Conservation (phyloP, 73 alveolate genomes). For the Uronychia binucleata region DNA sequence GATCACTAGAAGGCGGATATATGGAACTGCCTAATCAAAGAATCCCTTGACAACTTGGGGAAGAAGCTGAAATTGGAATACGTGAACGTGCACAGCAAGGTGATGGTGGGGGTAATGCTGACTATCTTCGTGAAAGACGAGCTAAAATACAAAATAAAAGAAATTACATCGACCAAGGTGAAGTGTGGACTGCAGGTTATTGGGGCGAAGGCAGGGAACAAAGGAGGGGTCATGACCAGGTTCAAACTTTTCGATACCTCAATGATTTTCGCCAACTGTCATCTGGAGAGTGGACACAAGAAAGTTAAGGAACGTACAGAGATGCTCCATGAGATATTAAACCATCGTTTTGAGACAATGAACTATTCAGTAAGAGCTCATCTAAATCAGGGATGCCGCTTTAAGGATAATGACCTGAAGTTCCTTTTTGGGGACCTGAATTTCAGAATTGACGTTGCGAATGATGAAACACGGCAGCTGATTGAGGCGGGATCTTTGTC, state of each 20-base stretch:
- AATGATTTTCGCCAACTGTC: conserved; percentile 81
- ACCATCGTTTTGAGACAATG: conserved; percentile 31
- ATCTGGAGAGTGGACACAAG: conserved; percentile 86
- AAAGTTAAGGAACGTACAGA: conserved; percentile 74
- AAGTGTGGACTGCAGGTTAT: conserved; percentile 56
- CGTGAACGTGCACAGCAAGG: conserved; percentile 21
- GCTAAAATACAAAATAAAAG: conserved; percentile 43
- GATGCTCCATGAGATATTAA: conserved; percentile 81
- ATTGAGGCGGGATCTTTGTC: not conserved
- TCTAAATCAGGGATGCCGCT: conserved; percentile 20
- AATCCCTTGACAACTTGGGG: conserved; percentile 37
- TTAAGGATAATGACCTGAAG: conserved; percentile 78
- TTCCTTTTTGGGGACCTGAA: conserved; percentile 95
- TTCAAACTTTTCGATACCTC: conserved; percentile 72
- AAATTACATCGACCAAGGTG: conserved; percentile 42
- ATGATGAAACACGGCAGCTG: conserved; percentile 1
- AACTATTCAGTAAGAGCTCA: too few relatives aligned
- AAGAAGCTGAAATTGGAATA: too few relatives aligned
- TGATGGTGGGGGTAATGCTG: conserved; percentile 65
- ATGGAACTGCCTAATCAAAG: conserved; percentile 27
- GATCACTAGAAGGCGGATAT: conserved; percentile 24
- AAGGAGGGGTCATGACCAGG: conserved; percentile 65
- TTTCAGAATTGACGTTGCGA: conserved; percentile 68
- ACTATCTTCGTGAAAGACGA: conserved; percentile 51
- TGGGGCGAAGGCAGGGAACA: conserved; percentile 66